Conservation (phyloP, 1,284 basidiomycete genomes). For the Rhodotorula sp. region DNA sequence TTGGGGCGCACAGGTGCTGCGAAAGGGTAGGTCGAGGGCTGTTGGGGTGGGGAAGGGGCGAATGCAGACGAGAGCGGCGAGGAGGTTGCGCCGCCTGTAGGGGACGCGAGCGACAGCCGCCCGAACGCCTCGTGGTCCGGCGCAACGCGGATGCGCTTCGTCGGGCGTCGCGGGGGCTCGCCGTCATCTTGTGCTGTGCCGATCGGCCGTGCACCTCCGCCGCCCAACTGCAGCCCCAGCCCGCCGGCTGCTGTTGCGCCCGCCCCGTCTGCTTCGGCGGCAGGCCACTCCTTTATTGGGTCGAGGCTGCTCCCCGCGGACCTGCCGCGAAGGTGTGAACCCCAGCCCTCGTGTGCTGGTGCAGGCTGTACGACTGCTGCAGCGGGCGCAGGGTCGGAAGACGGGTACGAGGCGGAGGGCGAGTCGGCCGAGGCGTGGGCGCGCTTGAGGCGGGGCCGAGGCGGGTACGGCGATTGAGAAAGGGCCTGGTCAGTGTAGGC, state of each 20-base stretch:
- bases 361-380: neutral
- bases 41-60: neutral
- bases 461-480: neutral
- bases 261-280: neutral
- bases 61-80: neutral
- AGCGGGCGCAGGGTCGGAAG: neutral
- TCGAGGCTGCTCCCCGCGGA: conserved; percentile 1
- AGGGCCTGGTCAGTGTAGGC: neutral
- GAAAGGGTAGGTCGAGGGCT: neutral
- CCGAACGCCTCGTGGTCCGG: conserved; percentile 26
- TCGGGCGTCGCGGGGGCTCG: neutral
- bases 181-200: neutral
- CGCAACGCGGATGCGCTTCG: conserved; percentile 6
- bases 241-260: too few relatives aligned
- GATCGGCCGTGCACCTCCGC: neutral
- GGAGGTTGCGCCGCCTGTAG: neutral
- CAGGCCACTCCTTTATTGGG: conserved; percentile 15
- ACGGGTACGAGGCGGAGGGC: neutral
- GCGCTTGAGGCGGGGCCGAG: conserved; percentile 22
- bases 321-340: neutral
- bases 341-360: neutral
- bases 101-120: conserved; percentile 11
- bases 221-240: conserved; percentile 2
- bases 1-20: too few relatives aligned
- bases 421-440: conserved; percentile 1